Conservation (phyloP, 2,329 filamentous ascomycete genomes). For the Mycosphaerelloides madeirae region DNA sequence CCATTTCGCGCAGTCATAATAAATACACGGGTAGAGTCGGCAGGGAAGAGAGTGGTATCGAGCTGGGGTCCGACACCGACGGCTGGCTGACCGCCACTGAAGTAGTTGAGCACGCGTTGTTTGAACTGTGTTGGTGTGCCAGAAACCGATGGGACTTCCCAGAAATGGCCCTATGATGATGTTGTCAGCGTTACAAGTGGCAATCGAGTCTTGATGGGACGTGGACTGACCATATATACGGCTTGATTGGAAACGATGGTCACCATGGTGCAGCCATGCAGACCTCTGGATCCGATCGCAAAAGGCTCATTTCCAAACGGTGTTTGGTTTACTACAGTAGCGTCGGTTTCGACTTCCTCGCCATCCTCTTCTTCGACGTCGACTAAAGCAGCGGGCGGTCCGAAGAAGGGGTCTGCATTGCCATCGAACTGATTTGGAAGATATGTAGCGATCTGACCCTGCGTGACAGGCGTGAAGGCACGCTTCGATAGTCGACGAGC, state of each 20-base stretch:
- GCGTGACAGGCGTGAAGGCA: not conserved
- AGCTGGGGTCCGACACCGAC: not conserved
- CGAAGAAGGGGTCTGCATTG: not conserved
- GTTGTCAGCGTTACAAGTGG: too few relatives aligned
- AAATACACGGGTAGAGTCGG: not conserved
- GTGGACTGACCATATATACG: not conserved
- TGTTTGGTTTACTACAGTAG: not conserved
- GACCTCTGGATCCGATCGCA: not conserved
- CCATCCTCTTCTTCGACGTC: too few relatives aligned
- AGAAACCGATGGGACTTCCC: not conserved
- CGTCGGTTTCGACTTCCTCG: too few relatives aligned
- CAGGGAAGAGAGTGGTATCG: not conserved
- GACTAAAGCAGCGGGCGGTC: not conserved
- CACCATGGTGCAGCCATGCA: not conserved
- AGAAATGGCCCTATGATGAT: not conserved
- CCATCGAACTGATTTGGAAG: not conserved
- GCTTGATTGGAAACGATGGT: not conserved
- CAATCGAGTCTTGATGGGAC: not conserved
- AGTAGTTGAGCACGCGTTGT: not conserved
- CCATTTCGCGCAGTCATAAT: not conserved
- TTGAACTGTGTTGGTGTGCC: not conserved
- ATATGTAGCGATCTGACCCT: not conserved
- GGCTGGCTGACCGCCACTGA: not conserved
- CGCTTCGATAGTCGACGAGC: too few relatives aligned
- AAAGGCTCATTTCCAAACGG: not conserved